phyloP scores from a whole-genome alignment of 148 eudicot species.

The Beta vulgaris region DNA sequence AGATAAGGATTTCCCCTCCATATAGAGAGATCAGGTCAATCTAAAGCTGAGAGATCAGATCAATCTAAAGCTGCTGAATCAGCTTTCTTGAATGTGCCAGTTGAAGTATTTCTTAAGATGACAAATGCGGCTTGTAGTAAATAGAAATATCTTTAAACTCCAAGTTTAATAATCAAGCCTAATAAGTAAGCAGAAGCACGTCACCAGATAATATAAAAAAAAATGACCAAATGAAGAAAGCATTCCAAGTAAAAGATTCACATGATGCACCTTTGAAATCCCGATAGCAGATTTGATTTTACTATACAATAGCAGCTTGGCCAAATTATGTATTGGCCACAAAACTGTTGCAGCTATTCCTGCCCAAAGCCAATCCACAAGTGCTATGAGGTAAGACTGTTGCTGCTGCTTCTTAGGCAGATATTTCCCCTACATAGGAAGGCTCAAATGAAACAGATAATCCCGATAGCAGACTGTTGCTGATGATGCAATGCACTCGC shows the following conservation, averaged over 20 bases:
- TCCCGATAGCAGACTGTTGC: no score
- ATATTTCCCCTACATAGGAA: constrained; percentile 66
- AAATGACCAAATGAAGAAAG: not conserved
- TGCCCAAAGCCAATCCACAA: constrained; percentile 79
- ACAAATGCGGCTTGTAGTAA: not conserved
- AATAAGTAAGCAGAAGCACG: not conserved
- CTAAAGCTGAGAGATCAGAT: not conserved
- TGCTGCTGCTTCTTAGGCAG: constrained; percentile 50
- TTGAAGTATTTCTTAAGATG: not conserved
- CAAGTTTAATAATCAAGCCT: not conserved
- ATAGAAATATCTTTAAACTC: not conserved
- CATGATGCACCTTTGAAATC: constrained; percentile 83
- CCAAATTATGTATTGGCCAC: constrained; percentile 76
- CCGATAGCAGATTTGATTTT: constrained; percentile 86
- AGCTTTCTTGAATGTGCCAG: not conserved
- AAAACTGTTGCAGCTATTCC: constrained; percentile 58
- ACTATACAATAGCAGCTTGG: constrained; percentile 64
- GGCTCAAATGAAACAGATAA: not conserved
- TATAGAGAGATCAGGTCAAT: not conserved
- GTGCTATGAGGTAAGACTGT: constrained; percentile 42
- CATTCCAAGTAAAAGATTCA: not conserved
- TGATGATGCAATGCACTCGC: not conserved
- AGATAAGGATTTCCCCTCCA: constrained; percentile 2
- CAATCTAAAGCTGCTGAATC: not conserved
- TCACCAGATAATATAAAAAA: not conserved